Conservation (phyloP, 2,329 filamentous ascomycete genomes). For the Botryosphaeria agaves region DNA sequence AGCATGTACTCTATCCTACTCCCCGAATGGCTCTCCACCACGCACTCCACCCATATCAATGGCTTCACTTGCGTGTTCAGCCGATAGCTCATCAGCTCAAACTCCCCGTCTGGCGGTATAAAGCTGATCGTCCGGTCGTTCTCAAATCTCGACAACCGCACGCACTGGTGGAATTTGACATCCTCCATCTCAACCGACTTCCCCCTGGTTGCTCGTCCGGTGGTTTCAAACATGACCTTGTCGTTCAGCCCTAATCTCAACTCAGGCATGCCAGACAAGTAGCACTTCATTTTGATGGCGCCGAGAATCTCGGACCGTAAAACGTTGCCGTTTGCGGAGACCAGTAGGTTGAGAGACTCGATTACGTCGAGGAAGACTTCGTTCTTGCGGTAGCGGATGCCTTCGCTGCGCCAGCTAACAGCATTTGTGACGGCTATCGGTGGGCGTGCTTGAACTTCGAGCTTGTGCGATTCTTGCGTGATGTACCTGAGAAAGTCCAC, state of each 20-base stretch:
- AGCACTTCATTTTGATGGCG: constrained; percentile 99
- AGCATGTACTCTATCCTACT: constrained; percentile 98
- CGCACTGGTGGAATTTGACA: constrained; percentile 98
- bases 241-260: constrained; percentile 87
- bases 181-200: constrained; percentile 99
- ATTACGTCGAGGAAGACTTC: constrained; percentile 97
- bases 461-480: constrained; percentile 96
- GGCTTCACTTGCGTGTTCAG: constrained; percentile 98
- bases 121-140: constrained; percentile 98
- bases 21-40: constrained; percentile 89
- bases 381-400: constrained; percentile 97
- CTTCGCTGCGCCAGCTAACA: constrained; percentile 94
- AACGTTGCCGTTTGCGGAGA: constrained; percentile 87
- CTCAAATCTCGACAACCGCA: constrained; percentile 87
- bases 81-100: constrained; percentile 98
- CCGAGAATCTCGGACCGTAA: constrained; percentile 91
- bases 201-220: constrained; percentile 77
- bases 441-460: constrained; percentile 88
- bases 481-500: constrained; percentile 47
- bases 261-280: constrained; percentile 95
- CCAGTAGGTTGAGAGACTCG: constrained; percentile 88
- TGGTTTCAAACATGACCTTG: constrained; percentile 99
- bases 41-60: constrained; percentile 95
- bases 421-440: constrained; percentile 97
- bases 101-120: constrained; percentile 95